Conservation (phyloP, 179 eudicot species). For the Patellifolia procumbens region DNA sequence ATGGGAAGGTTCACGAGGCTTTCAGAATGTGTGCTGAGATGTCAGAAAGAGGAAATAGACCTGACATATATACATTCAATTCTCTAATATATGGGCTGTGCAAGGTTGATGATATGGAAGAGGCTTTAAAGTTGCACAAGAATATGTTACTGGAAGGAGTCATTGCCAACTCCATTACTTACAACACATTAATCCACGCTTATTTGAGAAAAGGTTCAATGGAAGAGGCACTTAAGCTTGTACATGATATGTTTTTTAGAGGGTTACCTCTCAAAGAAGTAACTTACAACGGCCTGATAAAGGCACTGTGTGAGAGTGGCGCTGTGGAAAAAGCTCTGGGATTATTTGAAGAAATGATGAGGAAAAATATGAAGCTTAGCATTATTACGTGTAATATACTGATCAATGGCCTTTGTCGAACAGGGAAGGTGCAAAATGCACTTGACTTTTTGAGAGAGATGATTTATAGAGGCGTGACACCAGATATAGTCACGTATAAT, state of each 20-base stretch:
- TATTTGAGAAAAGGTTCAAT: slow-evolving; percentile 54
- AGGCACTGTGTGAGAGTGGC: slow-evolving; percentile 74
- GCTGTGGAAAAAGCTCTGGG: slow-evolving; percentile 78
- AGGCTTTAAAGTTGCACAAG: slow-evolving; percentile 53
- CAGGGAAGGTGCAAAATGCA: slow-evolving; percentile 64
- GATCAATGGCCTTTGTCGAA: slow-evolving; percentile 66
- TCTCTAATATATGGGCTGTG: slow-evolving; percentile 77
- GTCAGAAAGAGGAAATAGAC: slow-evolving; percentile 65
- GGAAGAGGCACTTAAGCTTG: slow-evolving; percentile 76
- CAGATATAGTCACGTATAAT: slow-evolving; percentile 87
- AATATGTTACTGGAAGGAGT: slow-evolving; percentile 92
- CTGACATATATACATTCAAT: slow-evolving; percentile 78
- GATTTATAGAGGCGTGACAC: slow-evolving; percentile 66
- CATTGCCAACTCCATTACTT: slow-evolving; percentile 80
- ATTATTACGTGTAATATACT: slow-evolving; percentile 69
- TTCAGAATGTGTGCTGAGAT: slow-evolving; percentile 48
- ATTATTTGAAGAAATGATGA: slow-evolving; percentile 79
- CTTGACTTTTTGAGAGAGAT: slow-evolving; percentile 69
- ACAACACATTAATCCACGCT: slow-evolving; percentile 87
- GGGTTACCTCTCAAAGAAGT: slow-evolving; percentile 70
- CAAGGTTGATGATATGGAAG: slow-evolving; percentile 63
- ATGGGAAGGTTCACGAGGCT: slow-evolving; percentile 59
- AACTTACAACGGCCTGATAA: slow-evolving; percentile 74
- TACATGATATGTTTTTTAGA: slow-evolving; percentile 85
- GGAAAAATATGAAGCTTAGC: slow-evolving; percentile 54